Conservation (phyloP, 2,329 filamentous ascomycete species). For the Paraconiothyrium sp. region DNA sequence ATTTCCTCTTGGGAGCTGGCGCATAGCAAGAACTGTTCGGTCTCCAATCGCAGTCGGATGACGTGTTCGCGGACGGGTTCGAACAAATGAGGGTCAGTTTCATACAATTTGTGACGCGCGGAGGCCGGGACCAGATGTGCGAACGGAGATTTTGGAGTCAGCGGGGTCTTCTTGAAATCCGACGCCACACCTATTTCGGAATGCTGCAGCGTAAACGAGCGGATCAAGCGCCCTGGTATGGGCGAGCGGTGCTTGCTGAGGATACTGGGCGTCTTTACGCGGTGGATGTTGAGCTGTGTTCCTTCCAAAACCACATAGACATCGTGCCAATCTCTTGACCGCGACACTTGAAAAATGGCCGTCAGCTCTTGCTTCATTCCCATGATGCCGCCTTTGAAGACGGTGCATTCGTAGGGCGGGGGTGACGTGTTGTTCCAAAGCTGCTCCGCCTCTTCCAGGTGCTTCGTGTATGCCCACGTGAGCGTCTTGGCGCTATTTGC, state of each 20-base stretch:
- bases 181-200: constrained; percentile 78
- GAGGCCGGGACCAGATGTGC: constrained; percentile 56
- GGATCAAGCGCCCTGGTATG: constrained; percentile 67
- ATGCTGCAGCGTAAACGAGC: constrained; percentile 76
- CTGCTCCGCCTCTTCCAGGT: constrained; percentile 29
- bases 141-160: constrained; percentile 56
- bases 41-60: constrained; percentile 76
- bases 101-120: constrained; percentile 52
- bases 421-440: constrained; percentile 33
- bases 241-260: constrained; percentile 60
- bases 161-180: constrained; percentile 70
- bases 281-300: constrained; percentile 73
- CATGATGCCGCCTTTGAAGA: constrained; percentile 47
- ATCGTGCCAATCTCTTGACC: constrained; percentile 71
- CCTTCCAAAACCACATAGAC: constrained; percentile 72
- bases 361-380: constrained; percentile 72
- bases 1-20: constrained; percentile 72
- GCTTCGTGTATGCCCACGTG: constrained; percentile 32
- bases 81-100: constrained; percentile 59
- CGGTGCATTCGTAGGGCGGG: constrained; percentile 48
- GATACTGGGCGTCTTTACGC: constrained; percentile 64
- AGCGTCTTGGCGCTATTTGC: constrained; percentile 36
- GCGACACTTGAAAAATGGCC: constrained; percentile 69
- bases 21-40: constrained; percentile 77
- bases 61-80: constrained; percentile 64